phyloP scores from a whole-genome alignment of 345 rosid genomes.

The Capsella bursapastoris region DNA sequence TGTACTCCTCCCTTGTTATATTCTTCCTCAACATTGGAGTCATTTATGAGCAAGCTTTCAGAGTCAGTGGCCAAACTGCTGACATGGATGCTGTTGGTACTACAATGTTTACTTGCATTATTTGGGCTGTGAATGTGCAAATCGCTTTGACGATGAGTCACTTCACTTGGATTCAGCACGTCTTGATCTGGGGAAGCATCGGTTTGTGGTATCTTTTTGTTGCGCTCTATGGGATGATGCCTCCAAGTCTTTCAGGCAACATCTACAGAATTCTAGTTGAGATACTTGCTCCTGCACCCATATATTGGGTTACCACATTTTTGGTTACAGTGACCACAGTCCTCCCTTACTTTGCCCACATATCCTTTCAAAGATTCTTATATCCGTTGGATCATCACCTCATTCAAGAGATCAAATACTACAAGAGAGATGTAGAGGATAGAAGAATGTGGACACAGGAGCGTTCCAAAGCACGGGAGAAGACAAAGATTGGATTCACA shows the following conservation, averaged over 20 bases:
- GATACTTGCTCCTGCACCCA: conserved; percentile 82
- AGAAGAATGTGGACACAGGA: conserved; percentile 88
- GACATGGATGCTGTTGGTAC: conserved; percentile 88
- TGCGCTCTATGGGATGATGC: conserved; percentile 67
- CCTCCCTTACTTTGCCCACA: conserved; percentile 67
- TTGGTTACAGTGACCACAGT: conserved; percentile 69
- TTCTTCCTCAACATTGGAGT: conserved; percentile 74
- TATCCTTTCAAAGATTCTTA: conserved; percentile 76
- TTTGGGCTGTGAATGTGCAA: conserved; percentile 90
- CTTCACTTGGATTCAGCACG: conserved; percentile 96
- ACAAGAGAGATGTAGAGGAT: conserved; percentile 80
- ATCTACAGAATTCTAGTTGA: conserved; percentile 70
- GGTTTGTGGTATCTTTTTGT: conserved; percentile 82
- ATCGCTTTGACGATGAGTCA: conserved; percentile 92
- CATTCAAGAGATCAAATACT: conserved; percentile 91
- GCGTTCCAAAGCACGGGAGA: conserved; percentile 81
- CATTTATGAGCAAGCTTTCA: conserved; percentile 77
- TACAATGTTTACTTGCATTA: conserved; percentile 90
- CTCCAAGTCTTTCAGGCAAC: conserved; percentile 68
- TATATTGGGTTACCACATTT: conserved; percentile 74
- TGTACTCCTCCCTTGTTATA: conserved; percentile 69
- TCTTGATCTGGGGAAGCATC: conserved; percentile 88
- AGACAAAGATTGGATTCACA: conserved; percentile 93
- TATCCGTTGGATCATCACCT: conserved; percentile 93
- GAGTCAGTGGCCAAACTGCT: conserved; percentile 71